These are phyloP conservation scores for Tubosaeta brunneosetosa DNA, from an alignment of 768 basidiomycete species.

Conservation along the genomic window DNA sequence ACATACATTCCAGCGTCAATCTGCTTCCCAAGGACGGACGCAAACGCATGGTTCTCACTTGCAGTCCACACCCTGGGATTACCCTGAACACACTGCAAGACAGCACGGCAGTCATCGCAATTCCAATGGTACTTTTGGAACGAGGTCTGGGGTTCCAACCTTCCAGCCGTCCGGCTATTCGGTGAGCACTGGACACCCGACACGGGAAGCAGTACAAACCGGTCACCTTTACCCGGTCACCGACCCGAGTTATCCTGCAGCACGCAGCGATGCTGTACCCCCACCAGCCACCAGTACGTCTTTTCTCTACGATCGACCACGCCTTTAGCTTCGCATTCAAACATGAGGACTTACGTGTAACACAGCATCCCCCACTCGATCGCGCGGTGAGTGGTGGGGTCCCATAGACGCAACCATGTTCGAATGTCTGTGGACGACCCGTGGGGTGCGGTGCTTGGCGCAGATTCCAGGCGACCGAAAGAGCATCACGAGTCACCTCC, in stretches of 20 bases:
- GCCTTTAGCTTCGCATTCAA: not conserved
- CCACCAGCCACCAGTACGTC: constrained; percentile 9
- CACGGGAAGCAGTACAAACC: not conserved
- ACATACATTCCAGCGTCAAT: not conserved
- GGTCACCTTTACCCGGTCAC: not conserved
- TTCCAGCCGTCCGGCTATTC: constrained; percentile 1
- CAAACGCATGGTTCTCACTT: not conserved
- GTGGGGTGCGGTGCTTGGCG: constrained; percentile 9
- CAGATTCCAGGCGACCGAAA: constrained; percentile 15
- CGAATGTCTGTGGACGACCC: constrained; percentile 17
- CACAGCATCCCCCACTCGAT: constrained; percentile 7
- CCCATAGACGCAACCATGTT: constrained; percentile 8
- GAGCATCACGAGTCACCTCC: constrained; percentile 19
- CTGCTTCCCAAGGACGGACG: not conserved
- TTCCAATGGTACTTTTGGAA: not conserved
- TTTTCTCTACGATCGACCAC: not conserved
- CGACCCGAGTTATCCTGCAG: not conserved
- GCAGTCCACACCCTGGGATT: constrained; percentile 1
- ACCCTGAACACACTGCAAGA: constrained; percentile 1
- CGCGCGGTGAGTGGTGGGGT: constrained; percentile 11
- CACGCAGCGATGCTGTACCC: not conserved
- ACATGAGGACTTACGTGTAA: constrained; percentile 3
- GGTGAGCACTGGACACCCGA: not conserved
- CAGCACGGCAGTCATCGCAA: not conserved
- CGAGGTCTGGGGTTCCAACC: not conserved